A percentile compares a stretch with the other conserved stretches of the same genome.
Conservation (phyloP, 805 yeast genomes). For the Naumovozyma baii region DNA sequence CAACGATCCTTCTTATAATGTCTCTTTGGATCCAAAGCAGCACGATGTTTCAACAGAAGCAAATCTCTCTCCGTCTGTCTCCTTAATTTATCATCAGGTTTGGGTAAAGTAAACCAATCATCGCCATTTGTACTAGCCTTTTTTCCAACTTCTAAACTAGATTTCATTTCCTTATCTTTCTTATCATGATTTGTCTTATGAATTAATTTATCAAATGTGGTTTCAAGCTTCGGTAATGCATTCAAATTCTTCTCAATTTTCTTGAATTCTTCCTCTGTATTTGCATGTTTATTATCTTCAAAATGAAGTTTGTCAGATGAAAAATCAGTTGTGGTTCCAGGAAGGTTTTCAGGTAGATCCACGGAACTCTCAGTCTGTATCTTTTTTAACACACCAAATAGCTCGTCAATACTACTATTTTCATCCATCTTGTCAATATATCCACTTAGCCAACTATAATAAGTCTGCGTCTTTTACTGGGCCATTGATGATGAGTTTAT, state of each 20-base stretch:
- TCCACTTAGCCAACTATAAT: too few relatives aligned
- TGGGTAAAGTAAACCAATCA: slow-evolving; percentile 79
- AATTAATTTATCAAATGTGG: slow-evolving; percentile 22
- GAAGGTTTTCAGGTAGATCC: neutral
- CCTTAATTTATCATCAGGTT: slow-evolving; percentile 60
- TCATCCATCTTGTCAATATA: neutral
- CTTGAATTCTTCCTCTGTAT: slow-evolving; percentile 18
- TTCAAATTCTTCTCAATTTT: slow-evolving; percentile 22
- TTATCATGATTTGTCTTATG: slow-evolving; percentile 1
- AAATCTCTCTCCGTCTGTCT: slow-evolving; percentile 58
- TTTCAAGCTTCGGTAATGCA: slow-evolving; percentile 24
- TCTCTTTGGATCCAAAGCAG: slow-evolving; percentile 88
- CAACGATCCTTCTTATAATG: slow-evolving; percentile 84
- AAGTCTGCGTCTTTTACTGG: too few relatives aligned
- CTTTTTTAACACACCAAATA: slow-evolving; percentile 13
- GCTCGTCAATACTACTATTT: slow-evolving; percentile 10
- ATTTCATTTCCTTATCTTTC: neutral
- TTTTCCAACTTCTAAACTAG: neutral
- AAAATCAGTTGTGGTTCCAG: slow-evolving; percentile 2
- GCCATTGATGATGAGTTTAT: too few relatives aligned
- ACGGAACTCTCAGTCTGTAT: neutral
- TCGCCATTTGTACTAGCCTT: slow-evolving; percentile 22
- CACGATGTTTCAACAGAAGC: slow-evolving; percentile 70
- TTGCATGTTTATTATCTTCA: slow-evolving; percentile 10
- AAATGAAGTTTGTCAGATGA: slow-evolving; percentile 8